Conservation (phyloP, 2,329 filamentous ascomycete genomes). For the Curvularia eragrostidis region DNA sequence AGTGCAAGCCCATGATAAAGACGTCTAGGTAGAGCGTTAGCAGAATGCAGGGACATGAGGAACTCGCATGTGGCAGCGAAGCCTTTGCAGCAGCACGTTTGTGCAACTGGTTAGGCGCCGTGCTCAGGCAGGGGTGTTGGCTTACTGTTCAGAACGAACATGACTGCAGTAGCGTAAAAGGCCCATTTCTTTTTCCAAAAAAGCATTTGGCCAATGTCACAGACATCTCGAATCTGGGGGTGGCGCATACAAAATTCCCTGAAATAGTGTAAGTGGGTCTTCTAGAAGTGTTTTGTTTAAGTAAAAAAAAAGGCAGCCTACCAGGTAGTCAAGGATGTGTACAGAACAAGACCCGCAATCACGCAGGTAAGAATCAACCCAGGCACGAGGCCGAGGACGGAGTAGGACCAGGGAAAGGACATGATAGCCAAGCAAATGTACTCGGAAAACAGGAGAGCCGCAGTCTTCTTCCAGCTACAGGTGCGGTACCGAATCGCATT, state of each 20-base stretch:
- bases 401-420: conserved; percentile 95
- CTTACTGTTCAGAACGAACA: conserved; percentile 94
- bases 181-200: conserved; percentile 84
- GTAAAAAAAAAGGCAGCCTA: conserved; percentile 44
- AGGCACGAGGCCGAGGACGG: conserved; percentile 83
- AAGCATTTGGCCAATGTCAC: conserved; percentile 93
- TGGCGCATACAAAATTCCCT: conserved; percentile 92
- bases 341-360: conserved; percentile 79
- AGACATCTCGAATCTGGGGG: conserved; percentile 89
- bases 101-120: background rate
- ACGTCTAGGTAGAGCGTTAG: conserved; percentile 17
- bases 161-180: conserved; percentile 73
- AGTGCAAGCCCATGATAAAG: conserved; percentile 69
- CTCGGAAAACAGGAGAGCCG: conserved; percentile 88
- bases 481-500: conserved; percentile 90
- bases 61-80: background rate
- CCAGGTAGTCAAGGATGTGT: conserved; percentile 76
- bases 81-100: background rate
- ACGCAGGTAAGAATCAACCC: conserved; percentile 83
- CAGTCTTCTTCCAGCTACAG: conserved; percentile 95
- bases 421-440: conserved; percentile 94
- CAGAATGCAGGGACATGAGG: background rate
- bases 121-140: conserved; percentile 57
- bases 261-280: conserved; percentile 13
- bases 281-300: background rate